Evolutionary conservation across 2,329 filamentous ascomycete genomes (phyloP).

Genomic region (Podosphaera fusca): DNA sequence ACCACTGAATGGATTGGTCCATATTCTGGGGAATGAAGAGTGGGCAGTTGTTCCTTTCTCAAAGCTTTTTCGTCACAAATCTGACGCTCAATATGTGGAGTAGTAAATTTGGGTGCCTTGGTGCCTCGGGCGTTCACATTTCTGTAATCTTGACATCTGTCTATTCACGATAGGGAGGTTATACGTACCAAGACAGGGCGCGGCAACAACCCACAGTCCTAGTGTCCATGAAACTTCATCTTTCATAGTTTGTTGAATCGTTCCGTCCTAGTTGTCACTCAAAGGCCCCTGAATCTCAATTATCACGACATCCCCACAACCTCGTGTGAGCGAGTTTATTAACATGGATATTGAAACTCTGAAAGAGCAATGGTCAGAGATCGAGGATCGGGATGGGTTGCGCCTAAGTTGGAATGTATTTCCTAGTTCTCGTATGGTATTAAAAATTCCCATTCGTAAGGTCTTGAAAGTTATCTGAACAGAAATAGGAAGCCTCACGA

Average conservation of each 20-base stretch:
- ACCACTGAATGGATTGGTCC: no score
- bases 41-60: no score
- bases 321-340: neutral
- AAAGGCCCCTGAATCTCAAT: neutral
- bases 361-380: conserved; percentile 28
- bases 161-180: neutral
- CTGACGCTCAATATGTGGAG: no score
- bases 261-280: neutral
- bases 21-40: no score
- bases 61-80: no score
- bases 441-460: conserved; percentile 15
- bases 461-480: conserved; percentile 8
- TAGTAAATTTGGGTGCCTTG: neutral
- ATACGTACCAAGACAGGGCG: neutral
- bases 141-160: neutral
- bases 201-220: neutral
- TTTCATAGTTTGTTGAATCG: neutral
- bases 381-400: conserved; percentile 89
- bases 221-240: neutral
- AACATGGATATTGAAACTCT: conserved; percentile 14
- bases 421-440: conserved; percentile 86
- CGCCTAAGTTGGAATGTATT: conserved; percentile 98
- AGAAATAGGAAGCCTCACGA: conserved; percentile 61
- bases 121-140: neutral
- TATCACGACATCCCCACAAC: neutral